Evolutionary conservation across 148 eudicot genomes (phyloP).

Genomic region (Agrostemma githago): DNA sequence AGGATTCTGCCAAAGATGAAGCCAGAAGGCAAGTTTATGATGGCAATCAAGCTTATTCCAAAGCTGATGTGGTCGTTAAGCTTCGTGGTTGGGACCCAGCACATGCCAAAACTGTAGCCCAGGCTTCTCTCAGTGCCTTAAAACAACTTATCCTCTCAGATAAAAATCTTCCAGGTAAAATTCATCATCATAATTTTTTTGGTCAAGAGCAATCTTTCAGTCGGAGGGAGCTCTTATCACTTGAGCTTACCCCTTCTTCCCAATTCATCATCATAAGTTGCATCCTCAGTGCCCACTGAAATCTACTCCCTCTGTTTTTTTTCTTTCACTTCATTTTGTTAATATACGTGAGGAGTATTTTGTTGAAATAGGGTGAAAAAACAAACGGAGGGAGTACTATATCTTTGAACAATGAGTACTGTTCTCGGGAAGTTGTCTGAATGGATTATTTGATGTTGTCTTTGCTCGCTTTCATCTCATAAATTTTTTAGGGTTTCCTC

Average conservation of each 20-base stretch:
- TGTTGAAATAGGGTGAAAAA: too few relatives aligned
- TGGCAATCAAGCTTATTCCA: conserved; percentile 62
- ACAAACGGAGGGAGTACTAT: too few relatives aligned
- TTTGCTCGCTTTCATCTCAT: too few relatives aligned
- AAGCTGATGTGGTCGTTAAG: conserved; percentile 93
- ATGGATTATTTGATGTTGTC: too few relatives aligned
- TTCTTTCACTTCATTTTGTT: too few relatives aligned
- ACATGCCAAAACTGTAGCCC: conserved; percentile 75
- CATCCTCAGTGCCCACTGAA: background rate
- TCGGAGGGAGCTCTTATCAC: too few relatives aligned
- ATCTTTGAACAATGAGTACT: too few relatives aligned
- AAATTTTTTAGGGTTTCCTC: too few relatives aligned
- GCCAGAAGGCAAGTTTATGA: conserved; percentile 50
- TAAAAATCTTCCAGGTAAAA: conserved; percentile 78
- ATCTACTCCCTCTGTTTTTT: background rate
- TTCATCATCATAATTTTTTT: background rate
- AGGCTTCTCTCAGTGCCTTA: conserved; percentile 87
- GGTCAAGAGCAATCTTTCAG: too few relatives aligned
- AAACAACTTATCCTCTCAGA: conserved; percentile 77
- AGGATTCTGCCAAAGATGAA: conserved; percentile 84
- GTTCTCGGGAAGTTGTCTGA: background rate
- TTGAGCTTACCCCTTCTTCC: too few relatives aligned
- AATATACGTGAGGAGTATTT: too few relatives aligned
- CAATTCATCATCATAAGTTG: background rate
- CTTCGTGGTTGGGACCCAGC: conserved; percentile 75